phyloP scores from a whole-genome alignment of 139 green algal genomes.

The Medakamo hakoo region DNA sequence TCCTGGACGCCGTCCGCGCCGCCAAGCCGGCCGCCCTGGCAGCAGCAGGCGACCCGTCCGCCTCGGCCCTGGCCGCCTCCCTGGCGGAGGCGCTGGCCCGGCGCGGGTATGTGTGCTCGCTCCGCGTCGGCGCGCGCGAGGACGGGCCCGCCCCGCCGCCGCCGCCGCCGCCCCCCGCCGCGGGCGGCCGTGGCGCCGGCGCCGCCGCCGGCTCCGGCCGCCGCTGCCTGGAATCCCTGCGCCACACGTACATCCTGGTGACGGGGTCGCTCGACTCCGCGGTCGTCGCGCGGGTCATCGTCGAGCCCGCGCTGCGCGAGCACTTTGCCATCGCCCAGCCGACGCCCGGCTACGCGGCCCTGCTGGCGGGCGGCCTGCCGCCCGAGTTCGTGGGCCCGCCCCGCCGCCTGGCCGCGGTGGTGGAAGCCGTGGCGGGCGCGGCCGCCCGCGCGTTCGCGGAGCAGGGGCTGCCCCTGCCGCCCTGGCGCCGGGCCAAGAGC shows the following conservation, averaged over 20 bases:
- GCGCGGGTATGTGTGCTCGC: no score
- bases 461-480: slow-evolving; percentile 35
- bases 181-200: no score
- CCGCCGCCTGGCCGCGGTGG: background rate
- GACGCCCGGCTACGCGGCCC: slow-evolving; percentile 12
- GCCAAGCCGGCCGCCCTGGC: no score
- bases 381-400: background rate
- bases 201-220: no score
- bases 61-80: no score
- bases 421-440: slow-evolving; percentile 4
- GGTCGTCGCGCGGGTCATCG: slow-evolving; percentile 3
- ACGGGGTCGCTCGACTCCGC: background rate
- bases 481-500: slow-evolving; percentile 39
- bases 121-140: no score
- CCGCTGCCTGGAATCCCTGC: background rate
- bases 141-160: no score
- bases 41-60: no score
- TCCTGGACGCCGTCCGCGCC: no score
- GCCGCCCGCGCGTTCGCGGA: slow-evolving; percentile 23
- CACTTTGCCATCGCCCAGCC: slow-evolving; percentile 30
- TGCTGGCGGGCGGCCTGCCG: slow-evolving; percentile 18
- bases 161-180: no score
- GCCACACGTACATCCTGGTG: background rate
- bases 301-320: slow-evolving; percentile 24
- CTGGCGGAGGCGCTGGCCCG: no score